Evolutionary conservation across 768 basidiomycete genomes (phyloP), one percentile per base, ranked within the genome.

Genomic region (Gautieria morchelliformis): DNA sequence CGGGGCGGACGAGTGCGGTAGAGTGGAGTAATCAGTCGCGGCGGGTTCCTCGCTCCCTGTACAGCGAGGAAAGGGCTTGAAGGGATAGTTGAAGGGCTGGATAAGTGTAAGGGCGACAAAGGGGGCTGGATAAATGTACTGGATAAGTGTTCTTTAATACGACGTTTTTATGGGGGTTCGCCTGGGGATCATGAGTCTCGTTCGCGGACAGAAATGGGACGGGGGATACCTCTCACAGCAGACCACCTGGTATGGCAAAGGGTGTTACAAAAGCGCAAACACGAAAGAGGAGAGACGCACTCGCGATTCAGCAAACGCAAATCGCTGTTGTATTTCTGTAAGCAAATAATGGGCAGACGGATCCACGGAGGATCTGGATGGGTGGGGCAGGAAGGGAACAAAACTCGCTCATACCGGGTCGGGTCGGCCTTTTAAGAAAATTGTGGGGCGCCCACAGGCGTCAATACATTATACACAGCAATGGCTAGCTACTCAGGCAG

Each of bases 281-380:
- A 27, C 40, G 49, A 27, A 37, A 39, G 27, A 24, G 35, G 39
- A 40, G 61, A 58, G 17, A 69, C 85, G 63, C 60, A 89, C 87
- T 80, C 80, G 69, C 83, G 81, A 83, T 84, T 83, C 84, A 87
- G 71, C 69, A 87, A 77, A 78, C 87, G 86, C 70, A 89, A 83
- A 76, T 89, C 86, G 71, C 72, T 78, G 74, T 87, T 87, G 75
- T 82, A 80, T 77, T 75, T 73, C 69, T 86, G 84, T 80, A 81
- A 81, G 81, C 80, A 75, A 85, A 87, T 88, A 69, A 67, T 87
- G 81, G 71, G 48, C 48, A 49, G 27, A 24, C 48, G 22, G 32
- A 33, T 49, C 22, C 48, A 2, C 7, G 33, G 5, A 49, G 48
- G 48, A 49, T 24, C 48, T 33, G 22, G 22, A 17, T 32, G 47